Evolutionary conservation across 1,139 yeast species (phyloP).

Genomic region (Pichia sp.): DNA sequence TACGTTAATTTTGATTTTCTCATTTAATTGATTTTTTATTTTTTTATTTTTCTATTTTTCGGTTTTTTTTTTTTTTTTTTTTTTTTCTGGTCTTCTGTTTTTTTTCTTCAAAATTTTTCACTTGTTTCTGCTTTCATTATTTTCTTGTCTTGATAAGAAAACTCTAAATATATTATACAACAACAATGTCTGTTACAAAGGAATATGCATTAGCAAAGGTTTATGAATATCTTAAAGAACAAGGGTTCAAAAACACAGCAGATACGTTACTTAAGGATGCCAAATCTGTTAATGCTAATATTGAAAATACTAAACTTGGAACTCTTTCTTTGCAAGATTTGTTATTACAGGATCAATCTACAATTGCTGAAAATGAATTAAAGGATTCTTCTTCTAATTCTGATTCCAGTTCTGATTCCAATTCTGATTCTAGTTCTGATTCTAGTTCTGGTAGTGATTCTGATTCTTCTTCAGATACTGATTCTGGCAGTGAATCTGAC

Average conservation of each 20-base stretch:
- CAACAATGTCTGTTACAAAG: slow-evolving; percentile 7
- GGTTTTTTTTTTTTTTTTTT: background rate
- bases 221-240: slow-evolving; percentile 1
- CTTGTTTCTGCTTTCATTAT: background rate
- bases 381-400: no score
- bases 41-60: background rate
- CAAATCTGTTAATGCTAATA: background rate
- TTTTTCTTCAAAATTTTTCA: background rate
- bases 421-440: no score
- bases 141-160: no score
- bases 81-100: background rate
- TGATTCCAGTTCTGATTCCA: no score
- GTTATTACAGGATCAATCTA: slow-evolving; percentile 1
- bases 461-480: no score
- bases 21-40: background rate
- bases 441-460: no score
- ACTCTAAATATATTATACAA: no score
- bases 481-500: no score
- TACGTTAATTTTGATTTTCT: no score
- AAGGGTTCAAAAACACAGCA: slow-evolving; percentile 8
- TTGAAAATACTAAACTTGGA: slow-evolving; percentile 1
- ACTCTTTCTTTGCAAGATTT: slow-evolving; percentile 4
- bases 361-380: no score
- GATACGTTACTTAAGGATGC: slow-evolving; percentile 8
- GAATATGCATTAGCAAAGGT: slow-evolving; percentile 7